Evolutionary conservation across 805 yeast genomes (phyloP).

Genomic region (Candida andamanensis): DNA sequence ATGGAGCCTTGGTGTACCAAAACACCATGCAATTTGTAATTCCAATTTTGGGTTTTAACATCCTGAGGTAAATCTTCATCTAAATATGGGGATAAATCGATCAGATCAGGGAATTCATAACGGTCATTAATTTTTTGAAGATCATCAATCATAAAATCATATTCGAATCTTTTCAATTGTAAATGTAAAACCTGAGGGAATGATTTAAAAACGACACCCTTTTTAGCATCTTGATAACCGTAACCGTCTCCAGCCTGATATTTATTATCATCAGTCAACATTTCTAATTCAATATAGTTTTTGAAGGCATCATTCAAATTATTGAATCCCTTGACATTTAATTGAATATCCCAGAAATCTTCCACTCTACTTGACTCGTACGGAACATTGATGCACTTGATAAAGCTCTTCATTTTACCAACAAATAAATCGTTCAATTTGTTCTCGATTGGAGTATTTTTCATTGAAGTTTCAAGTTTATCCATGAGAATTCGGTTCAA

Average conservation of each 20-base stretch:
- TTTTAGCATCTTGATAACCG: constrained; percentile 93
- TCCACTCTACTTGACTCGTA: constrained; percentile 89
- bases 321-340: constrained; percentile 81
- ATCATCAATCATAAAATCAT: constrained; percentile 83
- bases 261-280: constrained; percentile 90
- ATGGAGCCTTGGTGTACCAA: constrained; percentile 94
- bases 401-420: constrained; percentile 93
- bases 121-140: constrained; percentile 89
- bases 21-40: constrained; percentile 85
- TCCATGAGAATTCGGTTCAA: constrained; percentile 94
- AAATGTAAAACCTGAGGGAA: constrained; percentile 92
- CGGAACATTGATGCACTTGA: constrained; percentile 87
- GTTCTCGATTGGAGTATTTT: constrained; percentile 64
- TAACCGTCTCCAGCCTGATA: constrained; percentile 80
- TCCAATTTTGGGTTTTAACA: constrained; percentile 54
- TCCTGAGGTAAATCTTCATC: constrained; percentile 48
- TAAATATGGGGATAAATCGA: constrained; percentile 75
- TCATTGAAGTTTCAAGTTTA: constrained; percentile 84
- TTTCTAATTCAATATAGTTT: constrained; percentile 83
- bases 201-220: constrained; percentile 87
- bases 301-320: constrained; percentile 72
- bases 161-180: constrained; percentile 91
- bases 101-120: constrained; percentile 79
- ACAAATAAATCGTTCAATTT: constrained; percentile 75
- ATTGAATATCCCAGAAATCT: constrained; percentile 97